Evolutionary conservation across 495 filamentous ascomycete genomes (phyloP), one percentile per base, ranked within the genome.

Genomic region (Penicillium verhagenii): DNA sequence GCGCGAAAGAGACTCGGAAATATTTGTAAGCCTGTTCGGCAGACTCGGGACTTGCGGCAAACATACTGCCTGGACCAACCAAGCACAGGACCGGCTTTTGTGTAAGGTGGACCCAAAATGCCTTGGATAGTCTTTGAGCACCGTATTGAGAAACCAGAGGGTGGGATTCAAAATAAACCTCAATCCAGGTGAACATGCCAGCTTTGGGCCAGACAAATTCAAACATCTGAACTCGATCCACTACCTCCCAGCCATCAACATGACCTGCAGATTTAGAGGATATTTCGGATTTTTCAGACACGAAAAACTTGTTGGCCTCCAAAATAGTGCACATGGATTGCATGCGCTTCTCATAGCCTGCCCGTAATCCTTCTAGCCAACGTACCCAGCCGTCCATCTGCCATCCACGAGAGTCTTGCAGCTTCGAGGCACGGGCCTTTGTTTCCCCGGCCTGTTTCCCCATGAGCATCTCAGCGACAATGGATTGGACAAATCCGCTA

Each of bases 121-220:
- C 86, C 18, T 73, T 70, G 19, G 79, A 68, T 0, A 91, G 75
- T 26, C 71, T 67, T 23, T 69, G 56, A 0, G 61, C 56, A 11
- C 68, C 66, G 56, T 75, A 72, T 24, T 71, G 70, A 6, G 74
- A 71, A 33, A 69, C 82, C 19, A 96, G 75, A 8, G 92, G 91
- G 59, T 97, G 92, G 0, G 71, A 72, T 11, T 86, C 77, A 53
- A 93, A 82, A 40, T 81, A 67, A 20, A 94, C 59, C 18, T 81
- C 74, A 0, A 96, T 58, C 92, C 92, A 97, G 20, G 94, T 69
- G 66, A 96, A 96, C 92, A 96, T 96, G 57, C 93, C 93, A 14
- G 85, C 93, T n/a, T 85, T 80, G 1, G 92, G 93, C 78, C 85
- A 87, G 43, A 75, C 63, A 64, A 94, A 96, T 43, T 83, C 75